Percentiles rank a stretch among this genome's conserved stretches.
Evolutionary conservation across 176 grass and related monocot species (phyloP).

Genomic region (sorghum (Sorghum bicolor)): DNA sequence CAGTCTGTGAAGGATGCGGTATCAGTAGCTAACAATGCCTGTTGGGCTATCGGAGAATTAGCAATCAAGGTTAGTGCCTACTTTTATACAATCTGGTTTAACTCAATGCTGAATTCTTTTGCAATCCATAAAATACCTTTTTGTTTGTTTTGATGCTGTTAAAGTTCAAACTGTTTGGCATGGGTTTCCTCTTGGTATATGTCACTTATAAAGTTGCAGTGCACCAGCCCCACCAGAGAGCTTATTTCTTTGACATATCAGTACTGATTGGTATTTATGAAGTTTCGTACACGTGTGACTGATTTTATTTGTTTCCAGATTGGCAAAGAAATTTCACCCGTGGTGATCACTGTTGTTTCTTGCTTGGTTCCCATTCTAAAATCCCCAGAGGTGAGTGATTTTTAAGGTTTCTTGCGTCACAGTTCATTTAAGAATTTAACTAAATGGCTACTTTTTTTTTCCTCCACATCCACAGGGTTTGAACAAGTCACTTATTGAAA

Average conservation of each 20-base stretch:
- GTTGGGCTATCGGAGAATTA: conserved; percentile 98
- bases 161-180: not conserved
- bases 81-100: not conserved
- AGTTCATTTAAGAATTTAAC: conserved; percentile 17
- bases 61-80: conserved; percentile 70
- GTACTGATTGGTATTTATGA: not conserved
- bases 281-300: not conserved
- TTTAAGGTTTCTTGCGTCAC: not conserved
- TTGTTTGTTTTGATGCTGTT: not conserved
- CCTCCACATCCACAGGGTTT: conserved; percentile 45
- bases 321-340: conserved; percentile 75
- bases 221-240: not conserved
- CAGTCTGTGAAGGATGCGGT: conserved; percentile 78
- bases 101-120: not conserved
- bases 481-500: conserved; percentile 93
- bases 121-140: not conserved
- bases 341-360: conserved; percentile 73
- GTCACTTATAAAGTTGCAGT: not conserved
- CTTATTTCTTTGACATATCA: not conserved
- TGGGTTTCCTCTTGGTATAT: not conserved
- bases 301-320: conserved; percentile 53
- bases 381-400: conserved; percentile 55
- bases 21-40: conserved; percentile 97
- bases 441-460: not conserved
- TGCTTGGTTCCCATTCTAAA: conserved; percentile 74